phyloP scores from a whole-genome alignment of 805 yeast genomes.

The Starmerella bombicola region DNA sequence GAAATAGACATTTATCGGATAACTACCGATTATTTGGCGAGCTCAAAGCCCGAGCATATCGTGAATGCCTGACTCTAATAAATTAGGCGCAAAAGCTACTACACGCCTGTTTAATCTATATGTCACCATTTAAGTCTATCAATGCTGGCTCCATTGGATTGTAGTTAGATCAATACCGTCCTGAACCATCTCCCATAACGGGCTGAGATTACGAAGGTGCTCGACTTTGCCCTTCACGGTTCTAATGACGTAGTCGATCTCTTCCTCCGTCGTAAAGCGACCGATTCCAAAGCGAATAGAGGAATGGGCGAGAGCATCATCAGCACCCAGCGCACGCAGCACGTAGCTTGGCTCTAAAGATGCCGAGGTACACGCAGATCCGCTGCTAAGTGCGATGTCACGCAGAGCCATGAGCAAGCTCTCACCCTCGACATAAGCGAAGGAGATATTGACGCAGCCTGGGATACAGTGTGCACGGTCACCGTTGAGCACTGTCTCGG shows the following conservation, averaged over 20 bases:
- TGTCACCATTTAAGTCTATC: constrained; percentile 9
- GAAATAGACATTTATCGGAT: too few species aligned
- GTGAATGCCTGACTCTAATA: too few species aligned
- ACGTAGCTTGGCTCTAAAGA: constrained; percentile 96
- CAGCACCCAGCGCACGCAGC: constrained; percentile 91
- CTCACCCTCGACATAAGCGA: constrained; percentile 97
- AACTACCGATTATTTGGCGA: too few species aligned
- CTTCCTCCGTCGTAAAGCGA: constrained; percentile 91
- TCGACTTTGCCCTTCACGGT: constrained; percentile 84
- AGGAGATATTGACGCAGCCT: constrained; percentile 93
- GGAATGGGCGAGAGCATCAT: constrained; percentile 97
- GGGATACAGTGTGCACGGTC: constrained; percentile 61
- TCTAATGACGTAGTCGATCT: constrained; percentile 81
- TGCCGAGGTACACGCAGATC: constrained; percentile 98
- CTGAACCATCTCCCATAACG: constrained; percentile 98
- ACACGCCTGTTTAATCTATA: too few species aligned
- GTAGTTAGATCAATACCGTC: constrained; percentile 91
- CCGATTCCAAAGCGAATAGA: constrained; percentile 96
- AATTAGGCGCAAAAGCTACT: too few species aligned
- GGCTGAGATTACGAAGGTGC: constrained; percentile 82
- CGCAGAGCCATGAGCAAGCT: constrained; percentile 93
- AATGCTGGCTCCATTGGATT: constrained; percentile 98
- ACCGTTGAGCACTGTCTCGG: constrained; percentile 85
- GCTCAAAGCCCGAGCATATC: too few species aligned
- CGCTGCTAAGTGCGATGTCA: constrained; percentile 90